Conservation (phyloP, 371 early-diverging fungal species). For the Caulochytrium protostelioides region DNA sequence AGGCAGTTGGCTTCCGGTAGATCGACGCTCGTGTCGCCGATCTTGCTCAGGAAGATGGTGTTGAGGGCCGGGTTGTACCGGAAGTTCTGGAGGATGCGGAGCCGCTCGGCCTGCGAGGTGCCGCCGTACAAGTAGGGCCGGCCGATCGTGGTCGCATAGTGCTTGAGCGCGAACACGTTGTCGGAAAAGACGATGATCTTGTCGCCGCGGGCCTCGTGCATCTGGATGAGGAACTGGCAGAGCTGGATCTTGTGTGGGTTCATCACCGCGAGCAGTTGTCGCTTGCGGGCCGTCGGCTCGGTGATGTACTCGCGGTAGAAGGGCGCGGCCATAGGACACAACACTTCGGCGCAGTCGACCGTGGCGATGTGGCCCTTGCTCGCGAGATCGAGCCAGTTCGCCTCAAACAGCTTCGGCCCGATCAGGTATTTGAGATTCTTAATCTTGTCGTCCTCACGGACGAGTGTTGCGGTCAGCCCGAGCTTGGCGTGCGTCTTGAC, state of each 20-base stretch:
- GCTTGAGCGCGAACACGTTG: slow-evolving; percentile 89
- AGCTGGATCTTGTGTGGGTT: slow-evolving; percentile 97
- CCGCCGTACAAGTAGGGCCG: slow-evolving; percentile 95
- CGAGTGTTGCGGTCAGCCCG: slow-evolving; percentile 97
- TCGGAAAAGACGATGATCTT: slow-evolving; percentile 99
- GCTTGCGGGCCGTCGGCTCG: slow-evolving; percentile 44
- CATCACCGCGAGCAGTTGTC: slow-evolving; percentile 81
- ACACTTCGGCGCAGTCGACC: slow-evolving; percentile 98
- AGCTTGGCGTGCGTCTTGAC: slow-evolving; percentile 95
- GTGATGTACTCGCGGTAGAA: slow-evolving; percentile 89
- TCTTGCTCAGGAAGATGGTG: slow-evolving; percentile 96
- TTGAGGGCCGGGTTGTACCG: slow-evolving; percentile 80
- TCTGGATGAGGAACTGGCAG: slow-evolving; percentile 90
- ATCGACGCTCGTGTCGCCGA: slow-evolving; percentile 99
- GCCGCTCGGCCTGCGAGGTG: slow-evolving; percentile 85
- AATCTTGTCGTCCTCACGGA: slow-evolving; percentile 99
- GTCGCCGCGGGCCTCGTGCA: slow-evolving; percentile 90
- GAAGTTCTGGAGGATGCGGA: slow-evolving; percentile 87
- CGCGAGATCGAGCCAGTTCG: slow-evolving; percentile 99
- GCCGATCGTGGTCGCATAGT: slow-evolving; percentile 75
- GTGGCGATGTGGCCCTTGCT: slow-evolving; percentile 95
- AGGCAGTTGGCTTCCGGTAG: slow-evolving; percentile 98
- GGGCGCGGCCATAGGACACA: slow-evolving; percentile 97
- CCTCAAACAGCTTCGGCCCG: slow-evolving; percentile 99
- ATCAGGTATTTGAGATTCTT: slow-evolving; percentile 97